Conservation (phyloP, 306 rosid genomes). For the Quercus variabilis region DNA sequence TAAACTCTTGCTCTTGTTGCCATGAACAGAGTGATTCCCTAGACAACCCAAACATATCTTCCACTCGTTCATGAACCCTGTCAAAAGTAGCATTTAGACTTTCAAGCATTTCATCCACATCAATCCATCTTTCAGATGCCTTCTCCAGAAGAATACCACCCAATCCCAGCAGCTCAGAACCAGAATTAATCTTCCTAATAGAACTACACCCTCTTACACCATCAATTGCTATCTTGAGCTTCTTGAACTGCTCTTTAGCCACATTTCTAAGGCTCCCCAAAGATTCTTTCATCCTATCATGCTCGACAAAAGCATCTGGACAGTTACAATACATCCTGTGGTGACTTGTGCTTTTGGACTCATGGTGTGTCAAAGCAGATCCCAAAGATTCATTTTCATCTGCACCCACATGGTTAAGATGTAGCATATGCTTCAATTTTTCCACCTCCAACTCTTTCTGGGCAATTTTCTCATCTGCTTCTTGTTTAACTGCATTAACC, state of each 20-base stretch:
- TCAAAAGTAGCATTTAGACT: slow-evolving; percentile 40
- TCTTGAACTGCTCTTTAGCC: slow-evolving; percentile 44
- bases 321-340: neutral
- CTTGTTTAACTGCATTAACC: slow-evolving; percentile 66
- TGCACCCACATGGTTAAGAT: slow-evolving; percentile 20
- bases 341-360: slow-evolving; percentile 15
- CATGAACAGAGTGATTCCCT: slow-evolving; percentile 50
- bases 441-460: slow-evolving; percentile 69
- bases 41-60: slow-evolving; percentile 35
- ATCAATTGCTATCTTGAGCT: slow-evolving; percentile 63
- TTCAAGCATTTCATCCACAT: slow-evolving; percentile 45
- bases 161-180: slow-evolving; percentile 61
- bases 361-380: slow-evolving; percentile 13
- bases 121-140: slow-evolving; percentile 49
- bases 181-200: slow-evolving; percentile 42
- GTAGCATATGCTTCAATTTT: slow-evolving; percentile 49
- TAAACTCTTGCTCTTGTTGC: slow-evolving; percentile 68
- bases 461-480: slow-evolving; percentile 66
- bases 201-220: slow-evolving; percentile 42
- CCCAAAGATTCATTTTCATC: slow-evolving; percentile 25
- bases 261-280: slow-evolving; percentile 38
- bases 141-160: slow-evolving; percentile 59
- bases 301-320: slow-evolving; percentile 25
- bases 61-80: slow-evolving; percentile 33
- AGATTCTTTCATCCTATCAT: slow-evolving; percentile 29